Percentiles rank a stretch among this genome's conserved stretches.
These are phyloP conservation scores for Xylaria sp. DNA, from an alignment of 2,329 filamentous ascomycete species.

Conservation along the genomic window DNA sequence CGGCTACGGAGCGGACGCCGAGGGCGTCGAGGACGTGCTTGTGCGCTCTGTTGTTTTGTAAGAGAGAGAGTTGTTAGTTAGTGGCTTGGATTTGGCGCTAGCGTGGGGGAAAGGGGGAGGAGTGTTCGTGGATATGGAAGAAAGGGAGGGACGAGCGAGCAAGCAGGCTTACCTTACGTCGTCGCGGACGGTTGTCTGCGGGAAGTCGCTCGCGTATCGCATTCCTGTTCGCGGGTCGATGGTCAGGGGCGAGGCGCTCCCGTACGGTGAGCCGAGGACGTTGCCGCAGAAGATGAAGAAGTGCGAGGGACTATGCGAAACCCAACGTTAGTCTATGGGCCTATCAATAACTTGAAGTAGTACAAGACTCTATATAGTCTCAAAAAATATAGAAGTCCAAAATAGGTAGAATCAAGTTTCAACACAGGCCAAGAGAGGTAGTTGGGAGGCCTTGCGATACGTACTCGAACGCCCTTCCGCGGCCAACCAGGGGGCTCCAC, in stretches of 20 bases:
- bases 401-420: neutral
- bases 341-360: too few species aligned
- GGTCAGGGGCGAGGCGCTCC: constrained; percentile 53
- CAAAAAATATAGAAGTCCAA: too few species aligned
- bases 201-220: constrained; percentile 54
- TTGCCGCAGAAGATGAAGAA: constrained; percentile 59
- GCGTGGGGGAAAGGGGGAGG: too few species aligned
- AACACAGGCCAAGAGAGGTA: neutral
- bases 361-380: too few species aligned
- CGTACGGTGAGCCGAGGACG: constrained; percentile 57
- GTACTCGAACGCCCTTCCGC: constrained; percentile 54
- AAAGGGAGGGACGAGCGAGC: neutral
- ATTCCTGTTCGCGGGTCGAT: constrained; percentile 24
- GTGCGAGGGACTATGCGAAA: constrained; percentile 39
- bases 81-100: too few species aligned
- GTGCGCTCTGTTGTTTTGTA: constrained; percentile 44
- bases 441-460: neutral
- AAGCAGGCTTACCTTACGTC: constrained; percentile 51
- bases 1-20: constrained; percentile 55
- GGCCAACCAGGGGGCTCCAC: constrained; percentile 58
- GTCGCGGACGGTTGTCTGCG: constrained; percentile 68
- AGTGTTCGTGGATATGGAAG: neutral
- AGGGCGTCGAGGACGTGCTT: constrained; percentile 57
- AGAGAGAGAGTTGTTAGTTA: constrained; percentile 6
- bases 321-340: neutral